Base-by-base conservation (phyloP, 768 basidiomycete species). In the Russula lepida region DNA sequence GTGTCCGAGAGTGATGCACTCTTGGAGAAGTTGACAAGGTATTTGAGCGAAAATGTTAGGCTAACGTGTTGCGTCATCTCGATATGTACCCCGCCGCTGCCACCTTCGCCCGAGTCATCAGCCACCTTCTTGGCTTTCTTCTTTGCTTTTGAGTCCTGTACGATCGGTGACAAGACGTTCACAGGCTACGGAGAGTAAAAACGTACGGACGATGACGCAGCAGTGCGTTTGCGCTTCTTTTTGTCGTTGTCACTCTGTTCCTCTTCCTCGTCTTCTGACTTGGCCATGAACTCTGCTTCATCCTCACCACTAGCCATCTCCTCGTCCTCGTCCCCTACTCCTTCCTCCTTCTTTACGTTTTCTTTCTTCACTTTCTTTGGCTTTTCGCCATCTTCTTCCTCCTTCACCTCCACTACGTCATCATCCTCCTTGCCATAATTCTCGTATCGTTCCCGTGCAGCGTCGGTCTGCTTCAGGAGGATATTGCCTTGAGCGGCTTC, bases 11-110 rank as follows among this genome's bases (percentile, higher is more conserved):
- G 76, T 32, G 85, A 79, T 1, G 88, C 77, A 64, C 89, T 91
- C 80, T 97, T 98, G 55, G 92, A 84, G 69, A 99, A 98, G 76
- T 97, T 98, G 73, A 90, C 86, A 30, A 98, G 85, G 74, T 98
- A 99, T 74, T 98, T 98, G 68, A 98, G 78, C 33, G 91, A 93
- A 78, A 98, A 98, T 1, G 94, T 98, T 52, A 98, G 79, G 46
- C 85, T 82, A 64, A 99, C 95, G 64, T 90, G 84, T 71, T 89
- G 86, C 70, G 92, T 91, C 81, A 97, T 88, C 74, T 89, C 84
- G 70, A 97, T 88, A 63, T 75, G 72, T 51, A 95, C 86, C n/a
- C 76, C 79, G 49, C 79, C 82, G 13, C 75, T 70, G 15, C 77
- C 77, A 2, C 76, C 73, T 4, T 82, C 81, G 23, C 6, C n/a